Percentiles rank a stretch among this genome's conserved stretches.
Evolutionary conservation across 2,329 filamentous ascomycete genomes (phyloP).

Genomic region (Alternaria brassicae): DNA sequence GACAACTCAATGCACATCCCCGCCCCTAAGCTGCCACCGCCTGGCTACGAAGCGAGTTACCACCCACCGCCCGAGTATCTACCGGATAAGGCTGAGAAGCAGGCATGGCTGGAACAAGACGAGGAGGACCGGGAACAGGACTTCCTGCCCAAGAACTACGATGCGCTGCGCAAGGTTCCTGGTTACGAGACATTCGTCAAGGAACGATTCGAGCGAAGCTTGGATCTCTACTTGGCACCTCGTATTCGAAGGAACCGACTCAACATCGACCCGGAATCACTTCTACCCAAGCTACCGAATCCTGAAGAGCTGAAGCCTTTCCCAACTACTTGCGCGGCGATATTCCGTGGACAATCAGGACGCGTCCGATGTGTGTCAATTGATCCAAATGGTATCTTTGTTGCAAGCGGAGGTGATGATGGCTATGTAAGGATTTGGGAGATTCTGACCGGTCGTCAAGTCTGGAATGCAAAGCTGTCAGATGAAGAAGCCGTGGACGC

Average conservation of each 20-base stretch:
- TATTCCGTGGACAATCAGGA: slow-evolving; percentile 88
- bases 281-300: slow-evolving; percentile 90
- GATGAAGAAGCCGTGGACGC: slow-evolving; percentile 80
- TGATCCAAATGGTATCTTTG: slow-evolving; percentile 82
- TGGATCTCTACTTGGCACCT: slow-evolving; percentile 94
- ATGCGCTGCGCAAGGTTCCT: slow-evolving; percentile 87
- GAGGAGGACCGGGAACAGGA: slow-evolving; percentile 91
- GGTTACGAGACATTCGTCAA: slow-evolving; percentile 91
- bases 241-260: slow-evolving; percentile 90
- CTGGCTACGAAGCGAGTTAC: slow-evolving; percentile 94
- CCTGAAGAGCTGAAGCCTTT: slow-evolving; percentile 95
- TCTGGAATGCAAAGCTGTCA: slow-evolving; percentile 83
- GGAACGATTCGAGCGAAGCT: slow-evolving; percentile 92
- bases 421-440: slow-evolving; percentile 93
- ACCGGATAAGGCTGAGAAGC: slow-evolving; percentile 82
- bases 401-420: slow-evolving; percentile 94
- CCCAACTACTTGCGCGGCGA: slow-evolving; percentile 85
- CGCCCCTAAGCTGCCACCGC: slow-evolving; percentile 90
- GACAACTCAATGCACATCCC: slow-evolving; percentile 94
- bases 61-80: slow-evolving; percentile 95
- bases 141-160: slow-evolving; percentile 82
- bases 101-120: slow-evolving; percentile 83
- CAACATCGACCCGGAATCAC: slow-evolving; percentile 93
- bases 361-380: slow-evolving; percentile 84
- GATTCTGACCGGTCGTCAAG: slow-evolving; percentile 80